Evolutionary conservation across 192 early-diverging fungal genomes (phyloP).

Genomic region (Fimicolochytrium jonesii): DNA sequence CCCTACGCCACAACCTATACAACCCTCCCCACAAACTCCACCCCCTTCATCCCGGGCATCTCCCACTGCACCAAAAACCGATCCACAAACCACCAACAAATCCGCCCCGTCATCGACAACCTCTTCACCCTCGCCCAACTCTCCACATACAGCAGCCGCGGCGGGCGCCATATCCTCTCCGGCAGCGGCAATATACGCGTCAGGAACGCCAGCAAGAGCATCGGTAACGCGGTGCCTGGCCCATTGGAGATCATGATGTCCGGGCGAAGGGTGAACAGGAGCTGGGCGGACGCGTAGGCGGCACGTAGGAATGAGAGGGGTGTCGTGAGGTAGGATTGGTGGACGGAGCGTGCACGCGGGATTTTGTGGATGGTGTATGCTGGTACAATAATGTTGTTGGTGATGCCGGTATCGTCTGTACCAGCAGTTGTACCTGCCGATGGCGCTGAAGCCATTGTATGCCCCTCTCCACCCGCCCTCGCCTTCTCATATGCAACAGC

Average conservation of each 20-base stretch:
- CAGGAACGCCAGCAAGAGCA: conserved; percentile 59
- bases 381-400: background rate
- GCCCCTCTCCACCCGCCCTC: background rate
- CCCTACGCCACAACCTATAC: conserved; percentile 13
- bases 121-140: conserved; percentile 82
- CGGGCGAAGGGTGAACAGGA: background rate
- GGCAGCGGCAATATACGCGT: conserved; percentile 55
- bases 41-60: conserved; percentile 22
- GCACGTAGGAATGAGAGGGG: background rate
- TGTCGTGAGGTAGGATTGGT: conserved; percentile 11
- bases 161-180: no score
- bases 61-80: conserved; percentile 93
- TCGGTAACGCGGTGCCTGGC: conserved; percentile 80
- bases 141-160: conserved; percentile 81
- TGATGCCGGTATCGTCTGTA: conserved; percentile 17
- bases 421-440: no score
- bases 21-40: conserved; percentile 31
- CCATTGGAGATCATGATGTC: conserved; percentile 76
- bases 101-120: conserved; percentile 82
- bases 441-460: no score
- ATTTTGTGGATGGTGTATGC: background rate
- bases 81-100: conserved; percentile 75
- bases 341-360: conserved; percentile 3
- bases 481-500: conserved; percentile 42
- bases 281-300: background rate